Base-by-base conservation (phyloP, 1,139 yeast species). In the Scheffersomyces titani region DNA sequence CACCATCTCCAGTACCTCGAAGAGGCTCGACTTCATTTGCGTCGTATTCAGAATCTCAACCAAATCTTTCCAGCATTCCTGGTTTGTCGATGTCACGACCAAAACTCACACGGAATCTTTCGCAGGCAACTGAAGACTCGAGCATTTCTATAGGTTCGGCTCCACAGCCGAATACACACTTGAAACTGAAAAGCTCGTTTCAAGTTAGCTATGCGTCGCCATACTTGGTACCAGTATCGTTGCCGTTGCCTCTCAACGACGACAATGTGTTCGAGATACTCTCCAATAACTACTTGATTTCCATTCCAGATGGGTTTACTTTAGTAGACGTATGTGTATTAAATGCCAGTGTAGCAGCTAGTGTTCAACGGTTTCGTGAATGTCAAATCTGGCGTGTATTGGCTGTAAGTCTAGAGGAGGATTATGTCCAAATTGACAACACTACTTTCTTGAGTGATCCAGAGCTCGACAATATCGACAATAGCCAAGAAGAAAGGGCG, bases 351-450 rank as follows among this genome's bases (percentile, higher is more conserved):
- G 77, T 84, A 3, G 91, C 93, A 1, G 82, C 81, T 0, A 74
- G 78, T 51, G 88, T 81, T 0, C 80, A 80, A 16, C 72, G 80
- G 55, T 77, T 75, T 57, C 72, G 91, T 56, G 89, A 88, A 53
- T 79, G 89, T 53, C 92, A 88, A 66, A 80, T 87, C 0, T 90
- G 96, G 96, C 74, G 81, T 57, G 78, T 88, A n/a, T 71, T 90
- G 3, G 84, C 84, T 2, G 83, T 82, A 19, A 78, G 88, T 16
- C 70, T 89, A 2, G 75, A 76, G 16, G 83, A 85, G 66, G 85
- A 84, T n/a, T 40, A 19, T n/a, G 49, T 46, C 6, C 24, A 46
- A 20, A 19, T 46, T 20, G 49, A 46, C 22, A n/a, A 46, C 22
- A 46, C 49, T 2, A n/a, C 6, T 3, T n/a, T 30, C 21, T 46